Evolutionary conservation across 371 early-diverging fungal genomes (phyloP).

Genomic region (Mortierella sp.): DNA sequence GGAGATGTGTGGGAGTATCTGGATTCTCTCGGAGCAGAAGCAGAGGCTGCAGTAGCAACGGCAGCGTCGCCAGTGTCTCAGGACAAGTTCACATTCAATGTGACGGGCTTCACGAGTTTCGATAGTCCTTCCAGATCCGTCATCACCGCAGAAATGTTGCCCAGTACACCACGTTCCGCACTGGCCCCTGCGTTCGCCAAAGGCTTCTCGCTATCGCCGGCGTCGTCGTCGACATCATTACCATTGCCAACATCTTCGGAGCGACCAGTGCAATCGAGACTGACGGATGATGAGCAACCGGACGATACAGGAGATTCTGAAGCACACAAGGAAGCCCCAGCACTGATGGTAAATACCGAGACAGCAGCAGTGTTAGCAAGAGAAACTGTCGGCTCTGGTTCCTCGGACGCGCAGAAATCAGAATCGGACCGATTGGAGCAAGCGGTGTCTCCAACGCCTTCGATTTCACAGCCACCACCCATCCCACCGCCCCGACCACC

Average conservation of each 20-base stretch:
- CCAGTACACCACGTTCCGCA: neutral
- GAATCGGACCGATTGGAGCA: too few species aligned
- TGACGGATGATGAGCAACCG: too few species aligned
- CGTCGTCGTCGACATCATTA: constrained; percentile 1
- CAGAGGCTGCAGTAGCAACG: neutral
- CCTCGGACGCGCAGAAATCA: too few species aligned
- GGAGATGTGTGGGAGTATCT: constrained; percentile 50
- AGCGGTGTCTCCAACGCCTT: constrained; percentile 10
- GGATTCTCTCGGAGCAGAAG: constrained; percentile 18
- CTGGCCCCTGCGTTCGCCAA: too few species aligned
- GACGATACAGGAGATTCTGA: too few species aligned
- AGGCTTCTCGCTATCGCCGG: neutral
- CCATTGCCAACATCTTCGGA: neutral
- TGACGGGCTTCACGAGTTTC: constrained; percentile 5
- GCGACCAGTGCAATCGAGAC: neutral
- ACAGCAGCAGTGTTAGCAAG: too few species aligned
- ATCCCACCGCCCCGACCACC: constrained; percentile 42
- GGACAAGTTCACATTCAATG: neutral
- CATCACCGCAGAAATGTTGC: neutral
- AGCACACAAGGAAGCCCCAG: too few species aligned
- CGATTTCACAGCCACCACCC: constrained; percentile 30
- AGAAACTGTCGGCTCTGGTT: too few species aligned
- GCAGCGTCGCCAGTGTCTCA: neutral
- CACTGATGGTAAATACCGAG: too few species aligned
- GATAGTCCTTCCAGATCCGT: constrained; percentile 6